Evolutionary conservation across 179 eudicot species (phyloP), one percentile per base, ranked within the genome.

Genomic region (Spinacia oleracea): DNA sequence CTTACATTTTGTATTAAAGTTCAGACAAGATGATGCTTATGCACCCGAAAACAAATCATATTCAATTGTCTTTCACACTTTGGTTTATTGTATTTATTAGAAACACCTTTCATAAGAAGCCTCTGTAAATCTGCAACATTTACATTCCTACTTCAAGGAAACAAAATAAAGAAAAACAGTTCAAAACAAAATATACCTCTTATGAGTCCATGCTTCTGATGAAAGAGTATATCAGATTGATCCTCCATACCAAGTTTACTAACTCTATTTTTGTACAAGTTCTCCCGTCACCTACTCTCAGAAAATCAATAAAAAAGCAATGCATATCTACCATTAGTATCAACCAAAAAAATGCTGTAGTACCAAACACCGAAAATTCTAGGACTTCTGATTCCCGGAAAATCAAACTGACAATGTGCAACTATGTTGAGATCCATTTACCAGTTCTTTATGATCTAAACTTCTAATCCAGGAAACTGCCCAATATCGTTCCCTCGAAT

Each of bases 381-480:
- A 73, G 53, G 71, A 55, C 18, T 51, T 50, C 51, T 38, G 9
- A 25, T 25, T 68, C 63, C 64, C 59, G 9, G 2, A 34, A n/a
- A n/a, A 21, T 31, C 58, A 27, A 5, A 51, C 62, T 1, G 7
- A 15, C 34, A 65, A 70, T n/a, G 20, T 29, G 29, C 25, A 60
- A 8, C 53, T 6, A 63, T 12, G 73, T 71, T 70, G 75, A 78
- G 82, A 78, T 78, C 77, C 78, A 20, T 34, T 35, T 62, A 80
- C 81, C 75, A 70, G 82, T 53, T 81, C 85, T 67, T 74, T 73
- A 50, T 87, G 72, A 65, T 85, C 86, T 55, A 88, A 71, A 58
- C 94, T 69, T 85, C 86, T 55, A 88, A 71, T 63, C 94, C 97
- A n/a, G 98, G 98, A 82, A 94, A 94, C 81, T 91, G 94, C 51